Evolutionary conservation across 306 rosid genomes (phyloP).

Genomic region (Sechiopsis laciniata): DNA sequence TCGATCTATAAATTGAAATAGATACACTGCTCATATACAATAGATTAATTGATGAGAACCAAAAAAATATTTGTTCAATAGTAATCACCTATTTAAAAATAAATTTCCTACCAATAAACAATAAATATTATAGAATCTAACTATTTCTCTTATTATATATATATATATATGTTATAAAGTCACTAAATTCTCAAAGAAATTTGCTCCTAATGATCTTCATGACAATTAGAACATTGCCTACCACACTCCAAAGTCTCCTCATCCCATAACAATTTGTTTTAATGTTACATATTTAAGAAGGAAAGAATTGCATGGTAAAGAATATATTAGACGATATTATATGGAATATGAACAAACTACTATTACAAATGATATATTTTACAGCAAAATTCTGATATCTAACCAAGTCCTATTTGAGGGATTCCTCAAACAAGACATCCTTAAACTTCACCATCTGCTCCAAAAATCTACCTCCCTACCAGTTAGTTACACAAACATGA

Average conservation of each 20-base stretch:
- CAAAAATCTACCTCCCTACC: not conserved
- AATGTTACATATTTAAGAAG: not conserved
- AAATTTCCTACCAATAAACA: no score
- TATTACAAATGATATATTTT: not conserved
- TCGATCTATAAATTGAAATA: no score
- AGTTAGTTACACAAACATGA: constrained; percentile 18
- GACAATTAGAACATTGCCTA: not conserved
- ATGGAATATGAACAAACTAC: not conserved
- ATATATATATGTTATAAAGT: no score
- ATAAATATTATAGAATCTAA: no score
- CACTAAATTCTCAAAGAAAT: not conserved
- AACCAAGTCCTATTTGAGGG: constrained; percentile 9
- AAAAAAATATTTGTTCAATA: no score
- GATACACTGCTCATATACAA: no score
- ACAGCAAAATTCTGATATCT: constrained; percentile 21
- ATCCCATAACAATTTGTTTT: not conserved
- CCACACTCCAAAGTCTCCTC: not conserved
- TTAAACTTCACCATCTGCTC: not conserved
- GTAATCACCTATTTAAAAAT: no score
- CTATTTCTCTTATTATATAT: no score
- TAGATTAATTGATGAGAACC: no score
- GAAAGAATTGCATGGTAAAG: not conserved
- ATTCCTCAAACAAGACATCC: constrained; percentile 4
- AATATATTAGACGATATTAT: not conserved
- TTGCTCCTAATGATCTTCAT: not conserved